Percentiles rank a stretch among this genome's conserved stretches.
Evolutionary conservation across 495 filamentous ascomycete species (phyloP).

Genomic region (Letharia columbiana): DNA sequence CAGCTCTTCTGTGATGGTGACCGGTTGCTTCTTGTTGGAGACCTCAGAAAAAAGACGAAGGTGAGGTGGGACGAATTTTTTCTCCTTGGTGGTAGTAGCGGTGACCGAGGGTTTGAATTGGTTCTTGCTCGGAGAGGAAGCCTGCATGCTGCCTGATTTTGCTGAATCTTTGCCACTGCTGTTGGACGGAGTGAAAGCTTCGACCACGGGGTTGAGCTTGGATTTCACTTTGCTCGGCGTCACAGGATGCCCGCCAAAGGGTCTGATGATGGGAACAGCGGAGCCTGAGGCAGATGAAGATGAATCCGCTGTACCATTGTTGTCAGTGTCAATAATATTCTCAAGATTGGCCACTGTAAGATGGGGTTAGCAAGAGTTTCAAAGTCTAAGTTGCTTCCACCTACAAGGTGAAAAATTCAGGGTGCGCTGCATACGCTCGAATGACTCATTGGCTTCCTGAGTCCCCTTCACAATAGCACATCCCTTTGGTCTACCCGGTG

Average conservation of each 20-base stretch:
- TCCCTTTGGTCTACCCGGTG: neutral
- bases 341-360: neutral
- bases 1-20: neutral
- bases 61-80: neutral
- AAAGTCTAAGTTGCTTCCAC: neutral
- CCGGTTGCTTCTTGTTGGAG: neutral
- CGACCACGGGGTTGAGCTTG: neutral
- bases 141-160: neutral
- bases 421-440: neutral
- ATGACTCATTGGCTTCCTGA: neutral
- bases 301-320: neutral
- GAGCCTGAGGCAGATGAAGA: neutral
- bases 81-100: neutral
- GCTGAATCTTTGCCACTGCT: neutral
- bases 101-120: neutral
- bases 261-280: neutral
- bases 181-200: neutral
- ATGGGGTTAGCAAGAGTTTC: neutral
- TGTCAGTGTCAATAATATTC: neutral
- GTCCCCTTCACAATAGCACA: neutral
- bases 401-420: neutral
- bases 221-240: neutral
- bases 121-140: neutral
- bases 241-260: neutral
- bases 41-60: neutral